A percentile compares a stretch with the other conserved stretches of the same genome.
Evolutionary conservation across 2,329 filamentous ascomycete genomes (phyloP).

Genomic region (Gremmenia infestans): DNA sequence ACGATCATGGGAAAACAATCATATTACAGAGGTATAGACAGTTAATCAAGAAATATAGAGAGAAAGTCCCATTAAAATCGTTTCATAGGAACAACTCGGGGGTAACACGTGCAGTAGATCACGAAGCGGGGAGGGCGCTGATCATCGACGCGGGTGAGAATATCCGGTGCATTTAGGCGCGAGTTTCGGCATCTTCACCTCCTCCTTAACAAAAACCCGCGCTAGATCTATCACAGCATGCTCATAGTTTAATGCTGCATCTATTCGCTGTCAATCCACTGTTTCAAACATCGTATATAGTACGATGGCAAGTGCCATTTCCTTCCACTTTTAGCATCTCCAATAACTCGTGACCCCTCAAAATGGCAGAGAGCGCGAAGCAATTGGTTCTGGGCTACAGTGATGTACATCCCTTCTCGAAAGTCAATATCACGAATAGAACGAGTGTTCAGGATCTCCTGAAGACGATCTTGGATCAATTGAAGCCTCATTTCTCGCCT

Average conservation of each 20-base stretch:
- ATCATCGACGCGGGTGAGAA: background rate
- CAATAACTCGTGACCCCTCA: background rate
- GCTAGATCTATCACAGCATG: background rate
- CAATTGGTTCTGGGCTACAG: slow-evolving; percentile 43
- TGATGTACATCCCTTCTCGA: slow-evolving; percentile 50
- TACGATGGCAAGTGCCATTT: slow-evolving; percentile 7
- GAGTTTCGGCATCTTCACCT: slow-evolving; percentile 2
- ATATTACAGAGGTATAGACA: too few relatives aligned
- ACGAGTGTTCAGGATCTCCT: slow-evolving; percentile 57
- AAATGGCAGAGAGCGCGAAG: slow-evolving; percentile 7
- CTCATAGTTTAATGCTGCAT: slow-evolving; percentile 3
- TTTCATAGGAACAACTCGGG: background rate
- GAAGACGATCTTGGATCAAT: slow-evolving; percentile 60
- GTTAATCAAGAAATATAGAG: too few relatives aligned
- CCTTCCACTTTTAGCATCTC: background rate
- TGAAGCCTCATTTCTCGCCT: slow-evolving; percentile 68
- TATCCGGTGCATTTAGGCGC: slow-evolving; percentile 3
- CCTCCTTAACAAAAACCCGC: slow-evolving; percentile 3
- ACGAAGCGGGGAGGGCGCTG: background rate
- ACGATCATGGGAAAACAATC: too few relatives aligned
- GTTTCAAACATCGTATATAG: slow-evolving; percentile 5
- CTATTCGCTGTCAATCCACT: slow-evolving; percentile 9
- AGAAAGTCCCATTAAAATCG: too few relatives aligned
- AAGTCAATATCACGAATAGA: slow-evolving; percentile 45
- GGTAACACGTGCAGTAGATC: background rate